Evolutionary conservation across 148 eudicot species (phyloP).

Genomic region (Talinum fruticosum): DNA sequence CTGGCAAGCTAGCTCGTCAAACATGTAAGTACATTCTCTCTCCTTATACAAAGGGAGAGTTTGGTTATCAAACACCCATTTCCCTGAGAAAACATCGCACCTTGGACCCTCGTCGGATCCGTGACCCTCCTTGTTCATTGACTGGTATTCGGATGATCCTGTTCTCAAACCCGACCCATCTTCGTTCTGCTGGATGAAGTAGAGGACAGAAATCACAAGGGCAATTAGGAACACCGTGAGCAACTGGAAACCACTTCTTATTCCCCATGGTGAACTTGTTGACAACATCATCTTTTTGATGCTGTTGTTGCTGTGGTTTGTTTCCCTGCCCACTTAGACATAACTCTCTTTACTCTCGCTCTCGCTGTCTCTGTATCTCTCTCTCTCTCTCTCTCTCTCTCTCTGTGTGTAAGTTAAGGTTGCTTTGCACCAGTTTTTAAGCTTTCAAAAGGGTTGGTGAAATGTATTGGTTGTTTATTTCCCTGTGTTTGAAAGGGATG

Average conservation of each 20-base stretch:
- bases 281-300: background rate
- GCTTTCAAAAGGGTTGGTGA: constrained; percentile 19
- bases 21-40: constrained; percentile 59
- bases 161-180: background rate
- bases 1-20: constrained; percentile 71
- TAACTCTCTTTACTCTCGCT: background rate
- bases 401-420: background rate
- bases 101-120: too few species aligned
- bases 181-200: constrained; percentile 24
- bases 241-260: constrained; percentile 49
- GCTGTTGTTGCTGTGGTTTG: background rate
- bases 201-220: constrained; percentile 36
- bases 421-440: background rate
- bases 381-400: background rate
- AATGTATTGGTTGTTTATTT: constrained; percentile 1
- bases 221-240: constrained; percentile 36
- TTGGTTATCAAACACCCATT: constrained; percentile 74
- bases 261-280: constrained; percentile 19
- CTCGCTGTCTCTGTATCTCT: too few species aligned
- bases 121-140: too few species aligned
- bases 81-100: constrained; percentile 71
- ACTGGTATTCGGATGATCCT: background rate
- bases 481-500: background rate
- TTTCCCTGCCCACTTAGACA: constrained; percentile 33
- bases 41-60: constrained; percentile 70